Percentiles rank a stretch among this genome's conserved stretches.
phyloP scores from a whole-genome alignment of 179 eudicot genomes.

The Nepenthes alata region DNA sequence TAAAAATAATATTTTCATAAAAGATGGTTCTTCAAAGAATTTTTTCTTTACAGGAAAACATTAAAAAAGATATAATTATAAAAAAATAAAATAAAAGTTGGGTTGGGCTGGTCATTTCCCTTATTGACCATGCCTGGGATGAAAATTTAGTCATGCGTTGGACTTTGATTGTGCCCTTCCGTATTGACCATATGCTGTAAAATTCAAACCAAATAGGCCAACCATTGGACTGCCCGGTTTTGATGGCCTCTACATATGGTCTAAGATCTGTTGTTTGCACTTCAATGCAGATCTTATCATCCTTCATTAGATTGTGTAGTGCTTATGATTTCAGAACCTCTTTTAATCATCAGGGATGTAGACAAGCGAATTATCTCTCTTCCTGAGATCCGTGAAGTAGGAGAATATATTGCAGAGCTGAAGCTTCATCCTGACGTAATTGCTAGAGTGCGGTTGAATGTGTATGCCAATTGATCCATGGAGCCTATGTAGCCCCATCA shows the following conservation, averaged over 20 bases:
- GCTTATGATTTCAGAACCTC: neutral
- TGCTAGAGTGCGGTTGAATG: constrained; percentile 61
- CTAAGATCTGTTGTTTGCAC: neutral
- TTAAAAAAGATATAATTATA: no score
- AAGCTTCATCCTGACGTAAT: constrained; percentile 89
- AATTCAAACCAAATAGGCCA: no score
- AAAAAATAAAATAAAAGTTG: no score
- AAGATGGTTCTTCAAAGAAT: no score
- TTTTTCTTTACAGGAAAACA: no score
- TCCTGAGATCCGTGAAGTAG: constrained; percentile 86
- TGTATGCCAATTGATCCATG: constrained; percentile 45
- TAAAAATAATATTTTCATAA: no score
- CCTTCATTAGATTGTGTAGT: neutral
- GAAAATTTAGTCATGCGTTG: no score
- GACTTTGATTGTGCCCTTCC: no score
- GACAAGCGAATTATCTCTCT: constrained; percentile 66
- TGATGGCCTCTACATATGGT: neutral
- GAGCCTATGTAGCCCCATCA: no score
- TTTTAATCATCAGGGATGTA: constrained; percentile 46
- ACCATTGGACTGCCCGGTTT: neutral
- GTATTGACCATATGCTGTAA: no score
- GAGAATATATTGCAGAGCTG: constrained; percentile 74
- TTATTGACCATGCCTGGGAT: no score
- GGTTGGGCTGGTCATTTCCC: no score
- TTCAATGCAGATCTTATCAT: neutral